A percentile compares a stretch with the other conserved stretches of the same genome.
Evolutionary conservation across 257 asterid species (phyloP).

Genomic region (Avicennia marina): DNA sequence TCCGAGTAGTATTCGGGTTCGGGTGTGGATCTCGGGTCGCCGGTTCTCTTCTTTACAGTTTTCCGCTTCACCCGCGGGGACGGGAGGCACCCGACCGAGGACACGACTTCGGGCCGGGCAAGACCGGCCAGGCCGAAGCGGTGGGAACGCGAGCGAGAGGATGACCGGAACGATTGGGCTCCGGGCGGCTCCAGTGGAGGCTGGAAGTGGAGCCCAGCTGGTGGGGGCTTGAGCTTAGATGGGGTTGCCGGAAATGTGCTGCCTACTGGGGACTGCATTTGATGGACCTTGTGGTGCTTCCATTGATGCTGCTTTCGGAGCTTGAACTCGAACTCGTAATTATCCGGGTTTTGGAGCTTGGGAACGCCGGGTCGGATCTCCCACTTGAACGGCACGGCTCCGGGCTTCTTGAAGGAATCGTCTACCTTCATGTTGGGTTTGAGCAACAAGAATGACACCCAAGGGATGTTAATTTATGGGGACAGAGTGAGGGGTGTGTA

Average conservation of each 20-base stretch:
- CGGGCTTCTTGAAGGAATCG: slow-evolving; percentile 62
- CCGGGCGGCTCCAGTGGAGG: slow-evolving; percentile 37
- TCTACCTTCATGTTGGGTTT: slow-evolving; percentile 32
- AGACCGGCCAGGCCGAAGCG: slow-evolving; percentile 15
- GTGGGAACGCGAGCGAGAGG: slow-evolving; percentile 27
- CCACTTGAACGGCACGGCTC: slow-evolving; percentile 80
- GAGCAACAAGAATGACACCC: too few species aligned
- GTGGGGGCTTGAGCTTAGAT: slow-evolving; percentile 59
- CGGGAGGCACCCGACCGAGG: slow-evolving; percentile 47
- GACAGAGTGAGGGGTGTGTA: background rate
- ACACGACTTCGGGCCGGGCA: slow-evolving; percentile 27
- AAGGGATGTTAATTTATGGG: background rate
- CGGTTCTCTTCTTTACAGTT: slow-evolving; percentile 20
- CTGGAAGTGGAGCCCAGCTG: slow-evolving; percentile 36
- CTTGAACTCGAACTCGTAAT: background rate
- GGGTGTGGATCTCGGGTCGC: background rate
- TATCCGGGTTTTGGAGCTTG: slow-evolving; percentile 28
- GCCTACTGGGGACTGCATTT: too few species aligned
- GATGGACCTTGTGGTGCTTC: slow-evolving; percentile 9
- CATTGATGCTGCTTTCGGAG: slow-evolving; percentile 17
- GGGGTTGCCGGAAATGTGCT: slow-evolving; percentile 26
- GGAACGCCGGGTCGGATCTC: slow-evolving; percentile 91
- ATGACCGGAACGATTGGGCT: slow-evolving; percentile 29
- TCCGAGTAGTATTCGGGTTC: slow-evolving; percentile 41
- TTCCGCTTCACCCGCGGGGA: slow-evolving; percentile 29